Evolutionary conservation across 306 rosid species (phyloP).

Genomic region (Gastrolobium villosum): DNA sequence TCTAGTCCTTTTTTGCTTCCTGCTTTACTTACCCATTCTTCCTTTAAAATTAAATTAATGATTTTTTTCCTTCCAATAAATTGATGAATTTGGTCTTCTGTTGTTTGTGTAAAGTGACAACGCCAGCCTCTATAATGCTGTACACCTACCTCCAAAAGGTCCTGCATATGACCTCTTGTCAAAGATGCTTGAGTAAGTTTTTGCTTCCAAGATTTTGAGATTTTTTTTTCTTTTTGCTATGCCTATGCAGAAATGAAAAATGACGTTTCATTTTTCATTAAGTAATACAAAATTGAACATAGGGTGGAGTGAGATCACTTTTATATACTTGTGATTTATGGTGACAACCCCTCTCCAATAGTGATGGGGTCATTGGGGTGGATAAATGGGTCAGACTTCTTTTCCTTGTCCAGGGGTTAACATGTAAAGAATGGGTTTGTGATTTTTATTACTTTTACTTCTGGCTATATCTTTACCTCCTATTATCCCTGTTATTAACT

Average conservation of each 20-base stretch:
- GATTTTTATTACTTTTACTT: not conserved
- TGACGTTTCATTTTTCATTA: not conserved
- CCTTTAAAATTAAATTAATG: not conserved
- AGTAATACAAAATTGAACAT: not conserved
- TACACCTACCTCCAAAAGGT: slow-evolving; percentile 72
- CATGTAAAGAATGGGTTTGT: slow-evolving; percentile 11
- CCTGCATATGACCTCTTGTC: slow-evolving; percentile 84
- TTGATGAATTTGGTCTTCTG: not conserved
- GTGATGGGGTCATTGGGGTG: not conserved
- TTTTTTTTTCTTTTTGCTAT: not conserved
- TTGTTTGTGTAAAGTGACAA: slow-evolving; percentile 65
- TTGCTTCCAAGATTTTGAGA: slow-evolving; percentile 37
- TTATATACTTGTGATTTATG: not conserved
- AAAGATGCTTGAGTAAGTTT: slow-evolving; percentile 90
- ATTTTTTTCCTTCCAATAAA: not conserved
- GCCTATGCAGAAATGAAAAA: not conserved
- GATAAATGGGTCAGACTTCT: not conserved
- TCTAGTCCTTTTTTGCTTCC: slow-evolving; percentile 11
- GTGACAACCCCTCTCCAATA: not conserved
- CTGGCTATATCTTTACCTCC: not conserved
- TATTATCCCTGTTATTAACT: not conserved
- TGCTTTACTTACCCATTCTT: not conserved
- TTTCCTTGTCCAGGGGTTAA: slow-evolving; percentile 12
- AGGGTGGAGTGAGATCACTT: slow-evolving; percentile 1
- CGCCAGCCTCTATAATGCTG: slow-evolving; percentile 65